Percentiles rank a stretch among this genome's conserved stretches.
Evolutionary conservation across 1,284 basidiomycete species (phyloP).

Genomic region (Pholiota adiposa): DNA sequence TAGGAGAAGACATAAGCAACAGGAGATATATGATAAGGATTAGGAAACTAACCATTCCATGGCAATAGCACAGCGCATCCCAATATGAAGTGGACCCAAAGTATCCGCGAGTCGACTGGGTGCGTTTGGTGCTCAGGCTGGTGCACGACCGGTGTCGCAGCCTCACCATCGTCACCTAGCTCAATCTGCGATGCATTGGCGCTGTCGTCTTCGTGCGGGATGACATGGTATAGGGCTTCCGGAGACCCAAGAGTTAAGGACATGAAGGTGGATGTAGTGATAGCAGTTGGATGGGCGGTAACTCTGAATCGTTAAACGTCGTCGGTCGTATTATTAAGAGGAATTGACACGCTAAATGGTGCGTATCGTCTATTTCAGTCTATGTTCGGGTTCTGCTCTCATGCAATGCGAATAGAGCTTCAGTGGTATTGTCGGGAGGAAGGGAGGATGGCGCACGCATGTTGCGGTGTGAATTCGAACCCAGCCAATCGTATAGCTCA

Average conservation of each 20-base stretch:
- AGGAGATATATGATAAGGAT: neutral
- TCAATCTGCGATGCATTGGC: slow-evolving; percentile 35
- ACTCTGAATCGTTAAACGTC: neutral
- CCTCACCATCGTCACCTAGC: slow-evolving; percentile 36
- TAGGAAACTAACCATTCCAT: slow-evolving; percentile 70
- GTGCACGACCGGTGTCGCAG: slow-evolving; percentile 23
- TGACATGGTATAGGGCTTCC: slow-evolving; percentile 42
- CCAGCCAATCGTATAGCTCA: neutral
- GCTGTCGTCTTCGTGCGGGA: slow-evolving; percentile 34
- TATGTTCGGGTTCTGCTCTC: neutral
- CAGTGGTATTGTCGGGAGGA: neutral
- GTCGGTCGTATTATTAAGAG: neutral
- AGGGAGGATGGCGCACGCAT: no score
- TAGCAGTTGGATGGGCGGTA: neutral
- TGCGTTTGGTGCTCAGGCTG: slow-evolving; percentile 31
- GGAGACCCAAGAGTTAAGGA: slow-evolving; percentile 29
- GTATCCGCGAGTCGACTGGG: slow-evolving; percentile 47
- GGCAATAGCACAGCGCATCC: slow-evolving; percentile 75
- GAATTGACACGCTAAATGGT: neutral
- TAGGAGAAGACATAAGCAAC: slow-evolving; percentile 31
- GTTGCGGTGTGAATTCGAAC: neutral
- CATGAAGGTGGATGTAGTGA: slow-evolving; percentile 12
- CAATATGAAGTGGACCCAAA: slow-evolving; percentile 70
- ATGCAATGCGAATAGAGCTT: neutral
- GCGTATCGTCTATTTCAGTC: neutral